phyloP scores from a whole-genome alignment of 305 asterid species.

The Fraxinus xanthoxyloides region DNA sequence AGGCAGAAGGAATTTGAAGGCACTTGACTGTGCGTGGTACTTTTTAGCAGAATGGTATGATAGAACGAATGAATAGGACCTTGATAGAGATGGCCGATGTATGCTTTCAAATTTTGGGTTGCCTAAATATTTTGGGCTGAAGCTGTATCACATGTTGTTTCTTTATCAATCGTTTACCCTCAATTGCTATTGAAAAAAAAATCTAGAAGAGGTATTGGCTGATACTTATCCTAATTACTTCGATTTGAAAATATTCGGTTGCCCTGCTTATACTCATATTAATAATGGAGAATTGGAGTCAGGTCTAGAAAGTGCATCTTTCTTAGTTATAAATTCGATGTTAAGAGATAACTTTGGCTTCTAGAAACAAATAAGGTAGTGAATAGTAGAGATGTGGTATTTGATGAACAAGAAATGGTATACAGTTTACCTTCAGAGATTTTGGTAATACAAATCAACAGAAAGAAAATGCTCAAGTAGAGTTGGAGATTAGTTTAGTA shows the following conservation, averaged over 20 bases:
- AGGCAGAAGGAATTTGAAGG: neutral
- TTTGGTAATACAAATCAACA: neutral
- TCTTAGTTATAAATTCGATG: neutral
- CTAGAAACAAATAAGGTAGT: neutral
- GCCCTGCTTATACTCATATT: neutral
- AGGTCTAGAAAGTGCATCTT: neutral
- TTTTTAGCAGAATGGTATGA: too few species aligned
- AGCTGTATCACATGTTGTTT: too few species aligned
- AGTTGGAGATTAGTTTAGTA: neutral
- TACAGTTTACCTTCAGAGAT: neutral
- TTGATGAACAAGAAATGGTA: neutral
- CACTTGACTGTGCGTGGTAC: too few species aligned
- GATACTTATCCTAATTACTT: neutral
- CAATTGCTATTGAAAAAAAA: too few species aligned
- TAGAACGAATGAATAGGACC: too few species aligned
- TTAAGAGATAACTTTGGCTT: neutral
- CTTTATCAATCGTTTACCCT: too few species aligned
- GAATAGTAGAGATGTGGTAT: neutral
- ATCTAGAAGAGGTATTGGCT: neutral
- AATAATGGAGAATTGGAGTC: neutral
- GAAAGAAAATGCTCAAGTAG: neutral
- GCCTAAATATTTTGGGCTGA: too few species aligned
- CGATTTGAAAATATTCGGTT: neutral
- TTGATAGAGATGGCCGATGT: too few species aligned
- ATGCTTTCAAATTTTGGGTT: too few species aligned